Percentiles rank a stretch among this genome's conserved stretches.
phyloP scores from a whole-genome alignment of 2,329 filamentous ascomycete species.

The Hymenoscyphus occultus region DNA sequence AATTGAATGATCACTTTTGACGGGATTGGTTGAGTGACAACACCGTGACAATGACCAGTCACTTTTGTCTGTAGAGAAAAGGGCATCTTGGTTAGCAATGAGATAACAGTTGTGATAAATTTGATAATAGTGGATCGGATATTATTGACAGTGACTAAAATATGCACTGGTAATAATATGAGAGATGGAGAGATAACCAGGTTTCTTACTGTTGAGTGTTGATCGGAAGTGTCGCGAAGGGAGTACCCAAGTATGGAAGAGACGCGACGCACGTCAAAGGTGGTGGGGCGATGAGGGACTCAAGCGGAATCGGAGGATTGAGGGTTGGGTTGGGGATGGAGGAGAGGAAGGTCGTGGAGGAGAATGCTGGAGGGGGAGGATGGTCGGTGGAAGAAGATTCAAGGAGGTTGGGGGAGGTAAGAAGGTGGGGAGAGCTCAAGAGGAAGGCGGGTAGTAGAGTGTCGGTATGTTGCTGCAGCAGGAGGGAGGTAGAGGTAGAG shows the following conservation, averaged over 20 bases:
- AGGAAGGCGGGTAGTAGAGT: not conserved
- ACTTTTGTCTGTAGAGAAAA: constrained; percentile 10
- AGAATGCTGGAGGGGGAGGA: constrained; percentile 2
- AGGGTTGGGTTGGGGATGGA: constrained; percentile 16
- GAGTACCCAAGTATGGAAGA: constrained; percentile 15
- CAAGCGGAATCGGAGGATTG: constrained; percentile 21
- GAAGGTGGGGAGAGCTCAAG: constrained; percentile 4
- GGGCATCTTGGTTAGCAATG: constrained; percentile 11
- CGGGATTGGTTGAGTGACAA: not conserved
- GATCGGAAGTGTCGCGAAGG: constrained; percentile 7
- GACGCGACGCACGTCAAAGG: constrained; percentile 12
- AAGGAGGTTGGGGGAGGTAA: constrained; percentile 20
- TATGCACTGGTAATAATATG: not conserved
- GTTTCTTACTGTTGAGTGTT: not conserved
- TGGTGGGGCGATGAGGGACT: constrained; percentile 22
- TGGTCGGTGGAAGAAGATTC: constrained; percentile 8
- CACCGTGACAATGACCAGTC: constrained; percentile 9
- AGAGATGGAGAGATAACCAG: not conserved
- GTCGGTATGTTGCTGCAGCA: not conserved
- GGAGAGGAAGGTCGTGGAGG: constrained; percentile 11
- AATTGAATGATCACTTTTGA: constrained; percentile 13
- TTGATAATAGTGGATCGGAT: too few species aligned
- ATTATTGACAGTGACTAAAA: not conserved
- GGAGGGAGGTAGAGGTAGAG: constrained; percentile 19
- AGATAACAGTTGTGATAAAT: not conserved